phyloP scores from a whole-genome alignment of 2,329 filamentous ascomycete genomes.

The Colletotrichum lini region DNA sequence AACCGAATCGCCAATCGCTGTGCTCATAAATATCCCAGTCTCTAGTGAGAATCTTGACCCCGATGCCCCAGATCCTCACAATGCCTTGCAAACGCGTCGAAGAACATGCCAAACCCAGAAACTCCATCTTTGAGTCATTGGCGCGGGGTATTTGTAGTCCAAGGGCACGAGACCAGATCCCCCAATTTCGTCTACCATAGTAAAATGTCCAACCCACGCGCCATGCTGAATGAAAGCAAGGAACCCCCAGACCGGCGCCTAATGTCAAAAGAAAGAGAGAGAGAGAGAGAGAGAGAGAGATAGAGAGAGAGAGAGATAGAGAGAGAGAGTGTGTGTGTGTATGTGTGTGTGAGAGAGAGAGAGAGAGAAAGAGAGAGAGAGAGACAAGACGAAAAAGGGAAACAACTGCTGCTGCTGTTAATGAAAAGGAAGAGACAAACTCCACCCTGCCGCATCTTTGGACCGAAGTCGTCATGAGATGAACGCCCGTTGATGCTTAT shows the following conservation, averaged over 20 bases:
- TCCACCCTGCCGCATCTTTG: slow-evolving; percentile 5
- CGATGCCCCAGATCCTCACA: slow-evolving; percentile 24
- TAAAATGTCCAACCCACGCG: slow-evolving; percentile 41
- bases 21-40: slow-evolving; percentile 34
- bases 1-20: slow-evolving; percentile 33
- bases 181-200: slow-evolving; percentile 35
- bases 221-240: slow-evolving; percentile 42
- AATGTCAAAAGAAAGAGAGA: slow-evolving; percentile 24
- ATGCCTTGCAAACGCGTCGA: slow-evolving; percentile 37
- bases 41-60: slow-evolving; percentile 24
- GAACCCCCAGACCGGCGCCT: slow-evolving; percentile 26
- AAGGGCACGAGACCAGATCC: slow-evolving; percentile 31
- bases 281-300: slow-evolving; percentile 12
- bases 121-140: slow-evolving; percentile 36
- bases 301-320: slow-evolving; percentile 20
- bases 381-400: slow-evolving; percentile 24
- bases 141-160: slow-evolving; percentile 37
- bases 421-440: background rate
- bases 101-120: slow-evolving; percentile 38
- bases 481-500: slow-evolving; percentile 20
- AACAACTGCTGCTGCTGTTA: slow-evolving; percentile 9
- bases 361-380: slow-evolving; percentile 15
- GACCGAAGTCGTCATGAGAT: slow-evolving; percentile 14
- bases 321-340: background rate
- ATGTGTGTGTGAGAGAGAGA: background rate